Evolutionary conservation across 2,329 filamentous ascomycete genomes (phyloP).

Genomic region (Penicillium sp.): DNA sequence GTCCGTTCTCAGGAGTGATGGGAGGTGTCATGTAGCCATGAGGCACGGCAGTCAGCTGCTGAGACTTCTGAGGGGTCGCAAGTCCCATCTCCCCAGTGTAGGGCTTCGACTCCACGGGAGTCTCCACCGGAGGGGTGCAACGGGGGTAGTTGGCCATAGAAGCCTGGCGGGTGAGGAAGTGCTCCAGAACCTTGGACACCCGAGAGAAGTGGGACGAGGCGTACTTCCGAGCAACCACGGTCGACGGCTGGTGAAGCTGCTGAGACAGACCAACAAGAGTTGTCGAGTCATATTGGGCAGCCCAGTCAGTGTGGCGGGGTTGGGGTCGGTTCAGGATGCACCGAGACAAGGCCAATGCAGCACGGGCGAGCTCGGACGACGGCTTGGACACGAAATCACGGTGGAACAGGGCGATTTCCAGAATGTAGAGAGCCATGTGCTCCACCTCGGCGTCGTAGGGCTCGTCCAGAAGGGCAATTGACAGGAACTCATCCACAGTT

Average conservation of each 20-base stretch:
- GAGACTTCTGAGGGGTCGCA: slow-evolving; percentile 51
- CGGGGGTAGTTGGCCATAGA: slow-evolving; percentile 57
- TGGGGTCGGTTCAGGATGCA: slow-evolving; percentile 84
- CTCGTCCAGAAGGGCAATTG: slow-evolving; percentile 79
- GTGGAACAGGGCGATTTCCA: slow-evolving; percentile 94
- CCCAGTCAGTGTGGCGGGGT: slow-evolving; percentile 77
- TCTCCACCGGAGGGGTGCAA: slow-evolving; percentile 49
- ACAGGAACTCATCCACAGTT: slow-evolving; percentile 91
- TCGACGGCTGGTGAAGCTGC: slow-evolving; percentile 70
- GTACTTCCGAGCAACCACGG: slow-evolving; percentile 72
- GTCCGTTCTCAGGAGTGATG: slow-evolving; percentile 54
- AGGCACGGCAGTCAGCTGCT: slow-evolving; percentile 42
- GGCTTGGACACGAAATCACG: slow-evolving; percentile 94
- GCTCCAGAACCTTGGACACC: slow-evolving; percentile 68
- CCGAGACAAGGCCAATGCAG: slow-evolving; percentile 82
- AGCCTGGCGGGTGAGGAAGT: slow-evolving; percentile 69
- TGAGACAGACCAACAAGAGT: slow-evolving; percentile 67
- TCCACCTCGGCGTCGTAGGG: slow-evolving; percentile 84
- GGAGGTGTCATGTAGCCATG: slow-evolving; percentile 56
- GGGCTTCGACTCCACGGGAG: slow-evolving; percentile 46
- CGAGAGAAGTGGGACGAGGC: slow-evolving; percentile 68
- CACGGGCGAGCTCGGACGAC: slow-evolving; percentile 87
- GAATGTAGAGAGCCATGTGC: slow-evolving; percentile 92
- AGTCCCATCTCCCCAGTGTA: slow-evolving; percentile 51
- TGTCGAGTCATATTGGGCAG: slow-evolving; percentile 58